phyloP scores from a whole-genome alignment of 2,329 filamentous ascomycete genomes.

The Metarhizium rileyi region DNA sequence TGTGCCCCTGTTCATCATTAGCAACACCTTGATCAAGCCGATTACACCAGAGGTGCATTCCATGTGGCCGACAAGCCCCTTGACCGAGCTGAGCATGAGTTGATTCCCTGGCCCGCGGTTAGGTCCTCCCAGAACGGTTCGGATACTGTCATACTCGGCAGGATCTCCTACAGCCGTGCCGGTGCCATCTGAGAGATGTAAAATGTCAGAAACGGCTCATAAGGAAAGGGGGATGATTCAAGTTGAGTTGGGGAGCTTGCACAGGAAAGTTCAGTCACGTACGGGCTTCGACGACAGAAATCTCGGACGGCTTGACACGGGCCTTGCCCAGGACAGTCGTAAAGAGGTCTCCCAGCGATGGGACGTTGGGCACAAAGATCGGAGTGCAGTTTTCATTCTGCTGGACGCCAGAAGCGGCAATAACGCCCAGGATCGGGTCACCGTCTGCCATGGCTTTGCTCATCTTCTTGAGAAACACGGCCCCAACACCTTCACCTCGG shows the following conservation, averaged over 20 bases:
- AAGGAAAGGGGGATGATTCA: no score
- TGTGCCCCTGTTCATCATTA: slow-evolving; percentile 18
- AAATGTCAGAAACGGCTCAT: no score
- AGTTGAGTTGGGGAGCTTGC: no score
- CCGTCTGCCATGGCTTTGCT: slow-evolving; percentile 67
- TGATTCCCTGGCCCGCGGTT: background rate
- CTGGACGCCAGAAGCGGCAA: slow-evolving; percentile 66
- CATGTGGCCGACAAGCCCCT: slow-evolving; percentile 54
- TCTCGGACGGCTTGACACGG: no score
- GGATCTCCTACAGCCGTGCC: slow-evolving; percentile 78
- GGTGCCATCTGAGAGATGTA: no score
- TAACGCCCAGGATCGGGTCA: slow-evolving; percentile 64
- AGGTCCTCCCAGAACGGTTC: slow-evolving; percentile 23
- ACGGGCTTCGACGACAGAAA: no score
- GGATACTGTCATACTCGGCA: slow-evolving; percentile 67
- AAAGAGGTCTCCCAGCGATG: slow-evolving; percentile 63
- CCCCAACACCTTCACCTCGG: slow-evolving; percentile 65
- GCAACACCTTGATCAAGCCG: slow-evolving; percentile 20
- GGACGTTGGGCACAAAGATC: slow-evolving; percentile 71
- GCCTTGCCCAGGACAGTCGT: slow-evolving; percentile 51
- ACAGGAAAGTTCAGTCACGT: no score
- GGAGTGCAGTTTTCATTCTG: slow-evolving; percentile 75
- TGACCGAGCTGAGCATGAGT: slow-evolving; percentile 33
- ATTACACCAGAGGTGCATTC: slow-evolving; percentile 28
- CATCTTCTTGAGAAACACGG: slow-evolving; percentile 66